These are phyloP conservation scores for Amanita fuliginea DNA, from an alignment of 768 basidiomycete species.

Conservation along the genomic window DNA sequence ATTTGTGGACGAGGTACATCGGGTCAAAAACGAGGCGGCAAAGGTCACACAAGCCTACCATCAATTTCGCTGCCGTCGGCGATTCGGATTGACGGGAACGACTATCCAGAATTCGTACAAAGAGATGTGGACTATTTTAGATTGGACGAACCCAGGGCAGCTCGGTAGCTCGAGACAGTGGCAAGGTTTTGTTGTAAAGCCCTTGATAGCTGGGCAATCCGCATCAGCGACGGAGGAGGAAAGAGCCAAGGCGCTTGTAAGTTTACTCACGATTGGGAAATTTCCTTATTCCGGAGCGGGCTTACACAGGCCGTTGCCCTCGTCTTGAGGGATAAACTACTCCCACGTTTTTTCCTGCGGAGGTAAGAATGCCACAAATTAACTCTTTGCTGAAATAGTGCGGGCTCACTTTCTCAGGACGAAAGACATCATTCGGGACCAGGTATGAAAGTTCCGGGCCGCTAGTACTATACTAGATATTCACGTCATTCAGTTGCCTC, in stretches of 20 bases:
- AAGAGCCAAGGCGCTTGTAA: slow-evolving; percentile 40
- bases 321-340: slow-evolving; percentile 49
- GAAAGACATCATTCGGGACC: slow-evolving; percentile 65
- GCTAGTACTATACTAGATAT: slow-evolving; percentile 26
- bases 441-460: slow-evolving; percentile 25
- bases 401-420: slow-evolving; percentile 32
- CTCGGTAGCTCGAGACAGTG: slow-evolving; percentile 70
- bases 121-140: slow-evolving; percentile 86
- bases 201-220: slow-evolving; percentile 60
- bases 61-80: slow-evolving; percentile 49
- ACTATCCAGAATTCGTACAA: slow-evolving; percentile 77
- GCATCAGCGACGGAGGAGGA: slow-evolving; percentile 52
- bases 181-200: slow-evolving; percentile 60
- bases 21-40: slow-evolving; percentile 69
- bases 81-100: slow-evolving; percentile 85
- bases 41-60: slow-evolving; percentile 61
- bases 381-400: background rate
- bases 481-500: slow-evolving; percentile 37
- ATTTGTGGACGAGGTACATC: slow-evolving; percentile 85
- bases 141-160: slow-evolving; percentile 82
- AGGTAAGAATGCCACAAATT: slow-evolving; percentile 30
- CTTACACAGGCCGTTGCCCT: slow-evolving; percentile 40
- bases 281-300: background rate
- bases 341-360: slow-evolving; percentile 79
- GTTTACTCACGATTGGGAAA: slow-evolving; percentile 8